Evolutionary conservation across 805 yeast species (phyloP).

Genomic region (Wickerhamiella musiphila): DNA sequence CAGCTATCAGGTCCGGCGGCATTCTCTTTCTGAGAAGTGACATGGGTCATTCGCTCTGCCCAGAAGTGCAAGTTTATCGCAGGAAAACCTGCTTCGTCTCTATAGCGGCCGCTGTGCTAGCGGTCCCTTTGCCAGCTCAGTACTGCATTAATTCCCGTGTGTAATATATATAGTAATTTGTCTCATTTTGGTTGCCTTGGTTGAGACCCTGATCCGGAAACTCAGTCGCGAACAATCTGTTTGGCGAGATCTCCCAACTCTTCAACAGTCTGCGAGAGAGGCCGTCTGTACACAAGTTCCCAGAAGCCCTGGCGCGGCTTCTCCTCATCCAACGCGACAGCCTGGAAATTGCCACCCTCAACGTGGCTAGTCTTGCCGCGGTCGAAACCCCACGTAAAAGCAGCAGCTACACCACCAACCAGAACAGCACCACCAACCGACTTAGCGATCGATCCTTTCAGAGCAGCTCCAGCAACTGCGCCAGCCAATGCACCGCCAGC

Average conservation of each 20-base stretch:
- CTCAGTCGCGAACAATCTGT: no score
- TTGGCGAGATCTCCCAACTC: slow-evolving; percentile 38
- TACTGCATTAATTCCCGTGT: no score
- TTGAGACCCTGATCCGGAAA: no score
- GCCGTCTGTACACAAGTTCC: slow-evolving; percentile 69
- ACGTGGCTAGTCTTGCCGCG: slow-evolving; percentile 18
- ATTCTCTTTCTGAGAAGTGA: no score
- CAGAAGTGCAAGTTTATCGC: no score
- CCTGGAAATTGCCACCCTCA: slow-evolving; percentile 18
- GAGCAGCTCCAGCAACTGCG: slow-evolving; percentile 24
- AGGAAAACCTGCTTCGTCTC: no score
- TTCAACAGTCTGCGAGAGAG: slow-evolving; percentile 60
- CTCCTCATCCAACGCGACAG: slow-evolving; percentile 23
- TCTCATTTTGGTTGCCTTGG: no score
- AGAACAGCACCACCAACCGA: slow-evolving; percentile 31
- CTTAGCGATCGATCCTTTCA: slow-evolving; percentile 21
- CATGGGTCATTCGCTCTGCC: no score
- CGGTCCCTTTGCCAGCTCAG: no score
- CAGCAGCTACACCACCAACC: slow-evolving; percentile 29
- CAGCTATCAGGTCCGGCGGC: no score
- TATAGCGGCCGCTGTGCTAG: no score
- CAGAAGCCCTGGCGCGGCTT: slow-evolving; percentile 42
- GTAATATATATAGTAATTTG: no score
- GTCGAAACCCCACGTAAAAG: slow-evolving; percentile 22
- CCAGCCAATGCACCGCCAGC: slow-evolving; percentile 33